Conservation (phyloP, 179 eudicot genomes). For the Beta lomatogona region DNA sequence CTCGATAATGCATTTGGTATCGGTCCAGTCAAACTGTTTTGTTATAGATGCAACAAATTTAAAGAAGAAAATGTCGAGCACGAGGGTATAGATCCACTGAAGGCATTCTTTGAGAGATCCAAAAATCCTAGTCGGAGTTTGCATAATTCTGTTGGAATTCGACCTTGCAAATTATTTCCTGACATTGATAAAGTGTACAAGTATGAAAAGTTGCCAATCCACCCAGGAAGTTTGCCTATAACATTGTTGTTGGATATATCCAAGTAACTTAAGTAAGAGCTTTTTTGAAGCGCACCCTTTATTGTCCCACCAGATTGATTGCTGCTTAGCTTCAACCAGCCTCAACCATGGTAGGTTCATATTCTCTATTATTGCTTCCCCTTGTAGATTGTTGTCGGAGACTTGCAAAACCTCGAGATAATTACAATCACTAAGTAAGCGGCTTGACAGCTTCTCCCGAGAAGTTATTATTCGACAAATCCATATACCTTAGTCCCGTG, state of each 20-base stretch:
- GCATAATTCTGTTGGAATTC: background rate
- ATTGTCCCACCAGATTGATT: constrained; percentile 10
- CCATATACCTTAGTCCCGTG: background rate
- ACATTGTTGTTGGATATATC: constrained; percentile 10
- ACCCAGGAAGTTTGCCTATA: background rate
- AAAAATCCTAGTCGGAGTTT: background rate
- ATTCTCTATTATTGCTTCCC: background rate
- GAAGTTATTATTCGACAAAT: constrained; percentile 22
- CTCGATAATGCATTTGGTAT: constrained; percentile 5
- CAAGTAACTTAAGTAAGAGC: background rate
- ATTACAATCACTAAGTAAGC: background rate
- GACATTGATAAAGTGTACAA: background rate
- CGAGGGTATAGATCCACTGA: background rate
- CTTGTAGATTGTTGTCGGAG: background rate
- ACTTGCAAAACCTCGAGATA: background rate
- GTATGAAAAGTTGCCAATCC: background rate
- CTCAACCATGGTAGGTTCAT: background rate
- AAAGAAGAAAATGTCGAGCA: constrained; percentile 4
- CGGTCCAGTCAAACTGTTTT: constrained; percentile 6
- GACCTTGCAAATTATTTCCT: background rate
- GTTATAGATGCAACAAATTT: background rate
- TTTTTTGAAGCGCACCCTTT: background rate
- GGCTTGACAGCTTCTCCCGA: constrained; percentile 10
- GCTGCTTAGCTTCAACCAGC: background rate
- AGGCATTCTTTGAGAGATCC: constrained; percentile 1